Conservation (phyloP, 805 yeast genomes). For the Kazachstania bromeliacearum region DNA sequence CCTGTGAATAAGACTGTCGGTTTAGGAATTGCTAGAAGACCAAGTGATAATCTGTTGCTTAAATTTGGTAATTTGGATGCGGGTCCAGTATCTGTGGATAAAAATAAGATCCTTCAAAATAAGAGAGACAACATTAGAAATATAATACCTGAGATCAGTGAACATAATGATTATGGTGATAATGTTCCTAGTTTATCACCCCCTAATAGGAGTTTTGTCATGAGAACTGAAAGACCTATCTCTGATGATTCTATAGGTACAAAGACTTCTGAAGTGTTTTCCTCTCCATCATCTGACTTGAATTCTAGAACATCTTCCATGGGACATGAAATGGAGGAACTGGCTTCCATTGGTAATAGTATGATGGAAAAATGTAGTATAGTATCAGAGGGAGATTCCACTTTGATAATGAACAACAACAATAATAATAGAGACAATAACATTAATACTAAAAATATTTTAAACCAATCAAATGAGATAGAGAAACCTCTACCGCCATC, state of each 20-base stretch:
- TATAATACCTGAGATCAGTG: too few relatives aligned
- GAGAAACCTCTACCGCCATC: conserved; percentile 3
- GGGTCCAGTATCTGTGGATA: not conserved
- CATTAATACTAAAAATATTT: not conserved
- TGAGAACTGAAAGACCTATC: conserved; percentile 21
- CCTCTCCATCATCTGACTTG: conserved; percentile 22
- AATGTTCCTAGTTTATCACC: conserved; percentile 12
- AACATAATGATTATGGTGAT: not conserved
- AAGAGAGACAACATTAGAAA: not conserved
- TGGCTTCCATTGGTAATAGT: not conserved
- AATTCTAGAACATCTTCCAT: conserved; percentile 22
- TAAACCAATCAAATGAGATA: not conserved
- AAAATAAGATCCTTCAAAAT: too few relatives aligned
- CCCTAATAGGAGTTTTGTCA: conserved; percentile 16
- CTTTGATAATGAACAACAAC: conserved; percentile 3
- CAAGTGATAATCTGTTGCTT: conserved; percentile 25
- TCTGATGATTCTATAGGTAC: conserved; percentile 27
- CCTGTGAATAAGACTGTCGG: conserved; percentile 18
- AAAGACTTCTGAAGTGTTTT: conserved; percentile 22
- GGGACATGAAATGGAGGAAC: conserved; percentile 17
- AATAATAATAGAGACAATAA: not conserved
- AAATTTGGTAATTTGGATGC: conserved; percentile 6
- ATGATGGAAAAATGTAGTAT: conserved; percentile 6
- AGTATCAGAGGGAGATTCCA: conserved; percentile 4
- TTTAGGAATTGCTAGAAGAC: conserved; percentile 25